Evolutionary conservation across 2,329 filamentous ascomycete genomes (phyloP).

Genomic region (Alternaria tenuissima): DNA sequence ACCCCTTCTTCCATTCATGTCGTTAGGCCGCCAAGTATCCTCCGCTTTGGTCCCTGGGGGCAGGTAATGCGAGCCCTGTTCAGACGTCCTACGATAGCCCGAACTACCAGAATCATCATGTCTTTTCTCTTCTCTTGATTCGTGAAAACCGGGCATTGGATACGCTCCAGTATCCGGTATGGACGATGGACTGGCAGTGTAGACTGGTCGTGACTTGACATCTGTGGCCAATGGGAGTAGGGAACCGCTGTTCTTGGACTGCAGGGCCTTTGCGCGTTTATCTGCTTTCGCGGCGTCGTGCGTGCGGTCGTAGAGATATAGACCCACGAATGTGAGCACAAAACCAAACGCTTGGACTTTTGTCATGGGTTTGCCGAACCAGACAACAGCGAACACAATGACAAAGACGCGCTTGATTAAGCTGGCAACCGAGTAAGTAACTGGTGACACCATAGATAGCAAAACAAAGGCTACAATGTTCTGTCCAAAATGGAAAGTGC

Average conservation of each 20-base stretch:
- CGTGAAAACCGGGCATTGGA: slow-evolving; percentile 33
- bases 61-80: slow-evolving; percentile 64
- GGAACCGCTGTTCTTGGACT: slow-evolving; percentile 68
- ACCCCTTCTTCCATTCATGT: slow-evolving; percentile 30
- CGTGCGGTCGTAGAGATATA: slow-evolving; percentile 95
- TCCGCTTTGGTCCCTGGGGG: slow-evolving; percentile 84
- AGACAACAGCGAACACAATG: slow-evolving; percentile 91
- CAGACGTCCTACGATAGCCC: slow-evolving; percentile 53
- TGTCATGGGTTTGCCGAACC: slow-evolving; percentile 93
- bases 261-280: slow-evolving; percentile 71
- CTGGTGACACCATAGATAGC: slow-evolving; percentile 90
- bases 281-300: slow-evolving; percentile 89
- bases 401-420: slow-evolving; percentile 98
- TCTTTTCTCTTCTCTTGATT: slow-evolving; percentile 62
- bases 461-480: slow-evolving; percentile 95
- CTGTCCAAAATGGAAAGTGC: slow-evolving; percentile 93
- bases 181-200: slow-evolving; percentile 53
- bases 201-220: slow-evolving; percentile 32
- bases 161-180: slow-evolving; percentile 47
- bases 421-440: slow-evolving; percentile 95
- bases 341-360: slow-evolving; percentile 85
- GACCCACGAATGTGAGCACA: slow-evolving; percentile 83
- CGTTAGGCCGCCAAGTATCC: slow-evolving; percentile 72
- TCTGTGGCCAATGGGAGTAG: slow-evolving; percentile 70
- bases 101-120: slow-evolving; percentile 63